phyloP scores from a whole-genome alignment of 805 yeast genomes.

The Lipomyces anomalus region DNA sequence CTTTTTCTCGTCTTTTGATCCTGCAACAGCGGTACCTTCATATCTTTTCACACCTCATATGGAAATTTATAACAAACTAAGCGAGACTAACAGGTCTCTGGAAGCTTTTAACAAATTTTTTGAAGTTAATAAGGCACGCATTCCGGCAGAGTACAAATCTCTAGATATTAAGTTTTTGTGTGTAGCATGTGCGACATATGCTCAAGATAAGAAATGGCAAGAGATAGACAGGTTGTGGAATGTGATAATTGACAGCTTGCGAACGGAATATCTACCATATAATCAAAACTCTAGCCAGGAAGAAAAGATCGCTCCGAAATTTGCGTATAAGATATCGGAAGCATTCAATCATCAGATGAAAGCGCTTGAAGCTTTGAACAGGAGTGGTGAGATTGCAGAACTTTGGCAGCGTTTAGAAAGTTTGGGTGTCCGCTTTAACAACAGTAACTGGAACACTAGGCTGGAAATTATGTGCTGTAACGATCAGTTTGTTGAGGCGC shows the following conservation, averaged over 20 bases:
- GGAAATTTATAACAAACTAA: background rate
- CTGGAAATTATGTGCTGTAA: background rate
- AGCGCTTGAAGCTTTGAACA: constrained; percentile 1
- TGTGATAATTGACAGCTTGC: background rate
- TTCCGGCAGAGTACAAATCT: constrained; percentile 1
- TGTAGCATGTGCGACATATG: constrained; percentile 9
- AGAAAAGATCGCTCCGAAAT: background rate
- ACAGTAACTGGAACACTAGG: constrained; percentile 8
- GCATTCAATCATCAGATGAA: constrained; percentile 7
- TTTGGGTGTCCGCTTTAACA: constrained; percentile 2
- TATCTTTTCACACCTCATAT: constrained; percentile 11
- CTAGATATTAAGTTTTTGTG: constrained; percentile 7
- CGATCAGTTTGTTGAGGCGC: background rate
- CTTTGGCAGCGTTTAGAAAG: constrained; percentile 2
- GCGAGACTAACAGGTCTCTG: background rate
- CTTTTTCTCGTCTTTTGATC: constrained; percentile 3
- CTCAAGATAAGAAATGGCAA: constrained; percentile 4
- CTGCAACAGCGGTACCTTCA: constrained; percentile 13
- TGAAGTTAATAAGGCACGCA: constrained; percentile 1
- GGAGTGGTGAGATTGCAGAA: constrained; percentile 1
- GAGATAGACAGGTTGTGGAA: constrained; percentile 7
- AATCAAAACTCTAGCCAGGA: constrained; percentile 2
- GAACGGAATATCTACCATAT: background rate
- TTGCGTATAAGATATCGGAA: background rate
- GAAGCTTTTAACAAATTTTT: constrained; percentile 3